A percentile compares a stretch with the other conserved stretches of the same genome.
Conservation (phyloP, 208 protist species). For the Lotmaria passim region DNA sequence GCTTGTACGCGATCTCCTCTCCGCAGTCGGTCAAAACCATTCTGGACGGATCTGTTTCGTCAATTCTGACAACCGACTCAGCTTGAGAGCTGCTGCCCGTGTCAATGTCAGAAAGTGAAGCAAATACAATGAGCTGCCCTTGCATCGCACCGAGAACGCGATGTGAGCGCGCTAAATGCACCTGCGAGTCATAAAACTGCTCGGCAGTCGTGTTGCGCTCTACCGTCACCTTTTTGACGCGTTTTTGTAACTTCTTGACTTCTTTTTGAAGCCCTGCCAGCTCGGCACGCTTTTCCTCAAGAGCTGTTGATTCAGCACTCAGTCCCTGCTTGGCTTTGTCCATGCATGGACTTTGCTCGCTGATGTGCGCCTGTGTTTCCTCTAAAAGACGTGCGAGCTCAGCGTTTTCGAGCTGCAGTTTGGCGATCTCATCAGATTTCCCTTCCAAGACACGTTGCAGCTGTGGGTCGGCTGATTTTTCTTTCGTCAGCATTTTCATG, state of each 20-base stretch:
- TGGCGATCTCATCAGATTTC: constrained; percentile 34
- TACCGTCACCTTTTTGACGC: constrained; percentile 37
- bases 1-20: constrained; percentile 31
- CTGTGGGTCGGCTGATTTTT: constrained; percentile 21
- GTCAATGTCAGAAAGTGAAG: constrained; percentile 17
- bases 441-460: constrained; percentile 27
- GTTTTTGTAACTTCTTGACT: constrained; percentile 48
- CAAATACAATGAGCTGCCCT: constrained; percentile 47
- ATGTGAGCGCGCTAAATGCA: constrained; percentile 40
- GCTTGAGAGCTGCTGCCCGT: not conserved
- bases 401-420: constrained; percentile 48
- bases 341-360: constrained; percentile 9
- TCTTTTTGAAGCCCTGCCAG: constrained; percentile 25
- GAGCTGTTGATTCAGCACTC: not conserved
- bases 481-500: constrained; percentile 17
- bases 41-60: constrained; percentile 39
- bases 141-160: constrained; percentile 41
- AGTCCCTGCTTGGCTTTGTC: constrained; percentile 1
- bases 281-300: not conserved
- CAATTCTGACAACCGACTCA: constrained; percentile 14
- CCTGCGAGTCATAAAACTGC: constrained; percentile 43
- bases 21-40: constrained; percentile 48
- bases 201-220: constrained; percentile 36
- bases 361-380: constrained; percentile 34
- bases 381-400: constrained; percentile 50